Base-by-base conservation (phyloP, 441 rosid genomes). In the Pelargonium fulgidum region DNA sequence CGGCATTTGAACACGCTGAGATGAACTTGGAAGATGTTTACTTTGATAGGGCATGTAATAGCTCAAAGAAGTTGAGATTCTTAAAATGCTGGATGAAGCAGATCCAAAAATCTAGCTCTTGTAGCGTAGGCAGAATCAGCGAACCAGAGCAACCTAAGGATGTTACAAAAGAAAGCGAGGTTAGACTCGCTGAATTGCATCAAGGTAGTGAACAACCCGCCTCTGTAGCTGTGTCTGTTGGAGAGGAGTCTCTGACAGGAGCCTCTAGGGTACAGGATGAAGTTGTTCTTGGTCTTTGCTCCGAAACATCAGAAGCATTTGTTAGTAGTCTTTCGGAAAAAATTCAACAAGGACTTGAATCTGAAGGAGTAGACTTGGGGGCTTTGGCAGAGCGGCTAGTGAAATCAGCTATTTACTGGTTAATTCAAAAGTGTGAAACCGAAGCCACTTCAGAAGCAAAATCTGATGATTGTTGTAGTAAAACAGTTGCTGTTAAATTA, bases 81-180 rank as follows among this genome's bases (percentile, higher is more conserved):
- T 73, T 94, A 59, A 94, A 85, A 85, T 94, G 96, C 79, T 94
- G 97, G 97, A 82, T 87, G 84, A 90, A 87, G 73, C 96, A 91
- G 86, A 77, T 82, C 39, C 80, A 76, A 73, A 85, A 84, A 75
- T 73, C 83, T 69, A 70, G 69, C 68, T 69, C 69, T 61, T 72
- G 71, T 70, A 78, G 81, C 72, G 70, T 78, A 66, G 65, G 67
- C 48, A 50, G 66, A 20, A 74, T 68, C 42, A 79, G 75, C 52
- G 69, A 63, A 68, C 73, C 80, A 67, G 42, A 65, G 78, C 78
- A 69, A 48, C 68, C 45, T 41, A 72, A 78, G 70, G 75, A 81
- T 48, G 64, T 83, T 54, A 64, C 75, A 20, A 70, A 81, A 80
- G 82, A 86, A 68, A 65, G 69, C 58, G 72, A 68, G 62, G 78